phyloP scores from a whole-genome alignment of 73 alveolate species.

The Blepharisma stoltei region DNA sequence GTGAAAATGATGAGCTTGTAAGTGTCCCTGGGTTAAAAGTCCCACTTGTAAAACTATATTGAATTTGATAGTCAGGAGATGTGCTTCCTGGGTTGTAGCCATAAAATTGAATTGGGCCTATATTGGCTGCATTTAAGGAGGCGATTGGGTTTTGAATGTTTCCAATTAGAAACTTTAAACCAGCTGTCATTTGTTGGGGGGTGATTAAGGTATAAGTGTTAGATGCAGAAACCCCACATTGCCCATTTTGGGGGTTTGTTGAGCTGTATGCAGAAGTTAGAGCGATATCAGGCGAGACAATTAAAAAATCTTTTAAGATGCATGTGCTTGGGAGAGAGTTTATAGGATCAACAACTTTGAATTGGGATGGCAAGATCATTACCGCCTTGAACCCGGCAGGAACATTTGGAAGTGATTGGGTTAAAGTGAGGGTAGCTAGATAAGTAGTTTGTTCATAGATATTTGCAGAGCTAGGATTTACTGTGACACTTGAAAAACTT shows the following conservation, averaged over 20 bases:
- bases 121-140: not conserved
- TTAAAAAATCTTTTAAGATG: not conserved
- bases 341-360: not conserved
- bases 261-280: not conserved
- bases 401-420: not conserved
- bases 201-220: not conserved
- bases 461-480: not conserved
- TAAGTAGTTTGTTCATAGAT: not conserved
- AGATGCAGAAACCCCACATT: slow-evolving; percentile 5
- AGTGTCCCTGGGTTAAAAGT: not conserved
- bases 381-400: slow-evolving; percentile 10
- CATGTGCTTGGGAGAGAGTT: not conserved
- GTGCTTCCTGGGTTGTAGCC: slow-evolving; percentile 10
- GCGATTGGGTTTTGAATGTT: not conserved
- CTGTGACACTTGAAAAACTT: slow-evolving; percentile 3
- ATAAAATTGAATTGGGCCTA: not conserved
- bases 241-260: not conserved
- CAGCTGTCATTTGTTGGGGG: not conserved
- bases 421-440: not conserved
- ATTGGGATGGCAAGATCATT: not conserved
- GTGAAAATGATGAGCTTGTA: not conserved
- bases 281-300: not conserved
- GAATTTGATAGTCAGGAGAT: not conserved
- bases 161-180: not conserved
- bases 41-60: not conserved